Percentiles rank a stretch among this genome's conserved stretches.
Conservation (phyloP, 345 rosid genomes). For the Mercurialis annua region DNA sequence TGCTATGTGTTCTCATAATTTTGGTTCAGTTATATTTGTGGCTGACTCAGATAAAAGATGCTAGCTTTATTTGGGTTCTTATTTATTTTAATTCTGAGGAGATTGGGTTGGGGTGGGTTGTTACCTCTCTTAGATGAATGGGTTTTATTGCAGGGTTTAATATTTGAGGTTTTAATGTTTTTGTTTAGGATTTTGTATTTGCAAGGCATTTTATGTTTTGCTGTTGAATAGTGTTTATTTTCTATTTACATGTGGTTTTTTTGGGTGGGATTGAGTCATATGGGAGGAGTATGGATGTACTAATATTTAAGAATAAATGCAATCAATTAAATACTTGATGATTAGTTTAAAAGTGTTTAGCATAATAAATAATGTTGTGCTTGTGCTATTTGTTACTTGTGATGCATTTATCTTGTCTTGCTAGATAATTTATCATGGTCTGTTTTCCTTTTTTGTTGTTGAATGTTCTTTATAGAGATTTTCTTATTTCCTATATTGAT, state of each 20-base stretch:
- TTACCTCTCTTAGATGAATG: no score
- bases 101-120: background rate
- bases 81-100: background rate
- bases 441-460: conserved; percentile 7
- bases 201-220: conserved; percentile 12
- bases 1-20: conserved; percentile 19
- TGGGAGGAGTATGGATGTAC: background rate
- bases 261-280: conserved; percentile 6
- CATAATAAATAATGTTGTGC: background rate
- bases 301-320: conserved; percentile 13
- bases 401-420: conserved; percentile 8
- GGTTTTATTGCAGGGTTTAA: background rate
- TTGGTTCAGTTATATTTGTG: background rate
- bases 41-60: background rate
- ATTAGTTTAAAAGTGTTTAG: background rate
- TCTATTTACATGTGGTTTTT: background rate
- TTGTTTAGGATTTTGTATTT: conserved; percentile 19
- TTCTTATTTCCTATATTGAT: background rate
- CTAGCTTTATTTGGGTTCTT: background rate
- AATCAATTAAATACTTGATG: background rate
- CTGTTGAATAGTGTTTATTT: background rate
- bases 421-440: background rate
- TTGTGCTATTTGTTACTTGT: background rate
- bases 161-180: background rate
- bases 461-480: background rate